Conservation (phyloP, 148 eudicot genomes). For the Persicaria tinctoria region DNA sequence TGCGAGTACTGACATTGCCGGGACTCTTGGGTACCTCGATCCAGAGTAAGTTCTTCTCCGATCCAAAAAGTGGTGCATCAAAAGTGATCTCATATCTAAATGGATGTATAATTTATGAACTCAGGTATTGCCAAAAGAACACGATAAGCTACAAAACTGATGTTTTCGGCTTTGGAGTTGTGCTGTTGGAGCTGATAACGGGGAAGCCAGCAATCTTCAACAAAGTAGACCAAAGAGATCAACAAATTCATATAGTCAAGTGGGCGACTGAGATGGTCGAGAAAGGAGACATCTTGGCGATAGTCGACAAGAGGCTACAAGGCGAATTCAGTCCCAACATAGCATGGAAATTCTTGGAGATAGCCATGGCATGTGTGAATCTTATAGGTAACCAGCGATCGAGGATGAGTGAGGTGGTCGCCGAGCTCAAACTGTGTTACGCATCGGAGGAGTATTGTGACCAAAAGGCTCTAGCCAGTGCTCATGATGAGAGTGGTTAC, state of each 20-base stretch:
- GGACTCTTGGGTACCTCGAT: conserved; percentile 38
- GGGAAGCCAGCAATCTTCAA: conserved; percentile 14
- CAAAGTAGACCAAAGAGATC: background rate
- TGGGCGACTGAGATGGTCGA: background rate
- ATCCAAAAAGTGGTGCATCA: too few species aligned
- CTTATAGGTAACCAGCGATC: background rate
- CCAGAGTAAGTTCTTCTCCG: conserved; percentile 29
- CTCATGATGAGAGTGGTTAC: background rate
- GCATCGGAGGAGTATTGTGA: background rate
- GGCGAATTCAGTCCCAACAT: background rate
- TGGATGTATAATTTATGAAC: conserved; percentile 7
- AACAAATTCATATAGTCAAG: background rate
- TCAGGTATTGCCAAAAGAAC: background rate
- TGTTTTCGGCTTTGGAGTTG: conserved; percentile 30
- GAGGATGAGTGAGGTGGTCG: background rate
- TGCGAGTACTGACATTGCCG: conserved; percentile 24
- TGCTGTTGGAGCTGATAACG: conserved; percentile 33
- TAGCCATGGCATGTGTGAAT: conserved; percentile 3
- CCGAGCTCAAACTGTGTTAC: background rate
- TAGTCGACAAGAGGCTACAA: conserved; percentile 6
- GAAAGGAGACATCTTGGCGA: background rate
- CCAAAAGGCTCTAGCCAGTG: background rate
- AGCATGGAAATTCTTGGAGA: conserved; percentile 3
- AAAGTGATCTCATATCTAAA: background rate
- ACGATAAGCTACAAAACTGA: conserved; percentile 24